These are phyloP conservation scores for Cymbidium sinense DNA, from an alignment of 106 monocot genomes.

Conservation along the genomic window DNA sequence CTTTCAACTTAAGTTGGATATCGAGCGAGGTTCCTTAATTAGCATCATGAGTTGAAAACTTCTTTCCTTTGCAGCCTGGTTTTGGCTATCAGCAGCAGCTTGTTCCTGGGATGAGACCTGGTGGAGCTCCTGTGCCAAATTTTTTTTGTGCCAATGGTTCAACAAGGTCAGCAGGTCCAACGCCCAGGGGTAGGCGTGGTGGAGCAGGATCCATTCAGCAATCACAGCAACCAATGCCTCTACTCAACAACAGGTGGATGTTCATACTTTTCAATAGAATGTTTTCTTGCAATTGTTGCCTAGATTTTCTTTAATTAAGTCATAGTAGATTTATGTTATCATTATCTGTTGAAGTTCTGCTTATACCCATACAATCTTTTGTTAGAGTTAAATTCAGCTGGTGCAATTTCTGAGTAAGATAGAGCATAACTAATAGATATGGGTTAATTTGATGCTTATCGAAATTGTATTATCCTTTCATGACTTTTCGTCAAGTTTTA, in stretches of 20 bases:
- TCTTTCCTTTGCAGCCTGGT: constrained; percentile 33
- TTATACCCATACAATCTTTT: background rate
- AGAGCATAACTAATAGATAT: background rate
- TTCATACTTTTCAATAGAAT: background rate
- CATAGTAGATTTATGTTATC: background rate
- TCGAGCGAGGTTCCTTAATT: background rate
- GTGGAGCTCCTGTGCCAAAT: constrained; percentile 61
- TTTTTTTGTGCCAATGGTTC: constrained; percentile 67
- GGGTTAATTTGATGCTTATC: background rate
- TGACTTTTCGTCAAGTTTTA: too few relatives aligned
- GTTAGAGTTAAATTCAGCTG: background rate
- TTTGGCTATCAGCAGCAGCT: constrained; percentile 83
- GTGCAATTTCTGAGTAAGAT: background rate
- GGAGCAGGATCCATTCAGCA: constrained; percentile 59
- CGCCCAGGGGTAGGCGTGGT: constrained; percentile 52
- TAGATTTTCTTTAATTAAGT: background rate
- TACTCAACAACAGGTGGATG: constrained; percentile 56
- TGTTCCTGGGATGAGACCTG: constrained; percentile 84
- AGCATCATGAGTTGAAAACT: background rate
- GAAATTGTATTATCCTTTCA: too few relatives aligned
- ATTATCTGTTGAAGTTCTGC: background rate
- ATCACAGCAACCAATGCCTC: constrained; percentile 41
- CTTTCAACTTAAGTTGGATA: background rate
- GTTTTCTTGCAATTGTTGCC: background rate
- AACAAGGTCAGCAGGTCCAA: constrained; percentile 66